A percentile compares a stretch with the other conserved stretches of the same genome.
phyloP scores from a whole-genome alignment of 129 eudicot genomes.

The Chrysanthemum lavandulifolium region DNA sequence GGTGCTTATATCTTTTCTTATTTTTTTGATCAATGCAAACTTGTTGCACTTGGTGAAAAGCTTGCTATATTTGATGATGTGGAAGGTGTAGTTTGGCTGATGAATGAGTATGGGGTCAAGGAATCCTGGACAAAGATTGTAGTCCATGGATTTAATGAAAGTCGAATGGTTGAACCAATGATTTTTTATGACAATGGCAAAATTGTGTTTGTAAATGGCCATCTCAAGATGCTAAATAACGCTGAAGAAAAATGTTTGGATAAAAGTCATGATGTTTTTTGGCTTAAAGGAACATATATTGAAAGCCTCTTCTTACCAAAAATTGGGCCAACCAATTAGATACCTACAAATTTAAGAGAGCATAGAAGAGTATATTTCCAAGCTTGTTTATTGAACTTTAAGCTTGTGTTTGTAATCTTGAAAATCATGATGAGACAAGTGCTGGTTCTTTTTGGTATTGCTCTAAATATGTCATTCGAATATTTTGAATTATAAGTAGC shows the following conservation, averaged over 20 bases:
- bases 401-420: neutral
- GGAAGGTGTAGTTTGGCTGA: no score
- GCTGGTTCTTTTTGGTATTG: neutral
- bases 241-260: neutral
- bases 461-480: neutral
- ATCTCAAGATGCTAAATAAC: neutral
- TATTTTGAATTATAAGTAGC: no score
- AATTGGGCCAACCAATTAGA: neutral
- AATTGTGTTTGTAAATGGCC: neutral
- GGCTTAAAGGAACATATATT: neutral
- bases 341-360: neutral
- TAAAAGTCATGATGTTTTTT: neutral
- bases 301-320: neutral
- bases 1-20: no score
- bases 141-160: neutral
- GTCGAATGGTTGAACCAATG: neutral
- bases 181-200: no score
- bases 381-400: neutral
- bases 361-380: no score
- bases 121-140: no score
- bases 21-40: no score
- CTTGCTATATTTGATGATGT: constrained; percentile 15
- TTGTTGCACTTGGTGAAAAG: constrained; percentile 24
- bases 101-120: no score
- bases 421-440: neutral